phyloP scores from a whole-genome alignment of 495 filamentous ascomycete genomes.

The Annulohypoxylon stygium region DNA sequence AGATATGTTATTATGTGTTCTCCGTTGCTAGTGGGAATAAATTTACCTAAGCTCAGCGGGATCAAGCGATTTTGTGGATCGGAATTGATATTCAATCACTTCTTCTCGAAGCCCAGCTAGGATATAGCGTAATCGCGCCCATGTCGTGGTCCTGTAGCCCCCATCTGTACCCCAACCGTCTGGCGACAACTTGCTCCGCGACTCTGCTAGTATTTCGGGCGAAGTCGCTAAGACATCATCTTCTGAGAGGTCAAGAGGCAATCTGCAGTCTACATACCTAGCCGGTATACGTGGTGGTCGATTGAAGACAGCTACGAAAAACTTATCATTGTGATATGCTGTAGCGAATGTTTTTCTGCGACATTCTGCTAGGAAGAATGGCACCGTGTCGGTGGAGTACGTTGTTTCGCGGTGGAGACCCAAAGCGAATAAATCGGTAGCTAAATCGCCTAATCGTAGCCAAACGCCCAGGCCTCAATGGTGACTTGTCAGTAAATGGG shows the following conservation, averaged over 20 bases:
- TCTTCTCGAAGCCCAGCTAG: constrained; percentile 1
- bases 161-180: constrained; percentile 7
- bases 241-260: constrained; percentile 9
- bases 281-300: constrained; percentile 6
- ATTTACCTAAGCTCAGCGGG: neutral
- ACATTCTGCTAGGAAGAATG: constrained; percentile 12
- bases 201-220: neutral
- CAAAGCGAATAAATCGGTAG: constrained; percentile 3
- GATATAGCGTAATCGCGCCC: constrained; percentile 13
- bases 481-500: neutral
- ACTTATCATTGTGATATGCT: constrained; percentile 13
- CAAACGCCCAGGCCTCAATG: neutral
- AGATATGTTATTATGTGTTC: neutral
- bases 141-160: neutral
- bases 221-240: constrained; percentile 9
- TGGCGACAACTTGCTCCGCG: constrained; percentile 4
- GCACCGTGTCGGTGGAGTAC: neutral
- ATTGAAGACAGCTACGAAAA: constrained; percentile 1
- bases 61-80: neutral
- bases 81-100: constrained; percentile 11
- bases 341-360: constrained; percentile 12
- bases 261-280: neutral
- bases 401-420: constrained; percentile 13
- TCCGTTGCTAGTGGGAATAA: neutral
- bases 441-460: neutral